These are phyloP conservation scores for Colletotrichum lini DNA, from an alignment of 2,329 filamentous ascomycete genomes.

Conservation along the genomic window DNA sequence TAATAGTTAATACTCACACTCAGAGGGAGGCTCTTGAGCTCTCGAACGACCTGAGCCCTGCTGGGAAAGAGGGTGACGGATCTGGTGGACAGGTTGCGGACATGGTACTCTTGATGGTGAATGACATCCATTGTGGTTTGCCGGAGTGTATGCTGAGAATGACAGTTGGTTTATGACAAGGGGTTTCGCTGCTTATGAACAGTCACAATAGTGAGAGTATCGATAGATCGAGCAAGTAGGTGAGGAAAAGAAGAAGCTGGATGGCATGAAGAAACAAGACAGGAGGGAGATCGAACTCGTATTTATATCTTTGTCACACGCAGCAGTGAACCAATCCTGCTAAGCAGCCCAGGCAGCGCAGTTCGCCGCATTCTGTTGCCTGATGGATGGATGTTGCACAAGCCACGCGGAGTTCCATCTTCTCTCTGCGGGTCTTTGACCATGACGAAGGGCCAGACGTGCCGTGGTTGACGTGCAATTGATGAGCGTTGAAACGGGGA, in stretches of 20 bases:
- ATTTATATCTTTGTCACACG: background rate
- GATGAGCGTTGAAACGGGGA: no score
- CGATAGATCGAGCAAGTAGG: background rate
- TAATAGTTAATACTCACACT: constrained; percentile 50
- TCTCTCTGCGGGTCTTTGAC: background rate
- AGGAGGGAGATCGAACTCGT: background rate
- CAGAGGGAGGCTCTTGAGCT: constrained; percentile 68
- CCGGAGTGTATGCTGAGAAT: background rate
- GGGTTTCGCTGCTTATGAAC: no score
- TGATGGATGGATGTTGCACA: background rate
- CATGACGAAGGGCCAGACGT: background rate
- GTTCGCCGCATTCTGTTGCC: constrained; percentile 5
- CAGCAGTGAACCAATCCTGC: background rate
- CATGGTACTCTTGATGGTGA: constrained; percentile 65
- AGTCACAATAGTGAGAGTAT: background rate
- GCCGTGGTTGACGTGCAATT: background rate
- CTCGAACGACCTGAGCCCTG: constrained; percentile 72
- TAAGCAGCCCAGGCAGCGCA: no score
- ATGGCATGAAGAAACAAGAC: no score
- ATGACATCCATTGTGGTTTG: constrained; percentile 53
- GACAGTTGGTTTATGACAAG: background rate
- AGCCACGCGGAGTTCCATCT: background rate
- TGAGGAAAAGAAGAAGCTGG: background rate
- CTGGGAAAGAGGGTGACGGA: constrained; percentile 75
- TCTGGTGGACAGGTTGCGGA: constrained; percentile 71